Evolutionary conservation across 257 asterid genomes (phyloP).

Genomic region (Linderniella brevidens): DNA sequence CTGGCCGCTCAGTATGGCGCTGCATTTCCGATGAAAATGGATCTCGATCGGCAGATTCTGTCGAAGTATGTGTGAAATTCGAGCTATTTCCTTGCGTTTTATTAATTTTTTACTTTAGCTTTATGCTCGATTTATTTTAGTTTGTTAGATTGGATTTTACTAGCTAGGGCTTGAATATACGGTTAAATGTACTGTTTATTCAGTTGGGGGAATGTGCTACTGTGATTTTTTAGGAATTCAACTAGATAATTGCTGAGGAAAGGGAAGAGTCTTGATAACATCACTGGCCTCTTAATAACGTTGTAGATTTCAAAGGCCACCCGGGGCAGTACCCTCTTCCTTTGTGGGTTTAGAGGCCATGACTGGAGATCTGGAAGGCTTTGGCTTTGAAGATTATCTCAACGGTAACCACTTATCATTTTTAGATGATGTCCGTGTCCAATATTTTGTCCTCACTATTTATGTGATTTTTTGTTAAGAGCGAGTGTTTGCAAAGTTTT

Average conservation of each 20-base stretch:
- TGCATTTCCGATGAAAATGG: conserved; percentile 42
- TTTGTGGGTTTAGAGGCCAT: conserved; percentile 47
- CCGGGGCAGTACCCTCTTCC: conserved; percentile 54
- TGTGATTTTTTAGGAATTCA: too few relatives aligned
- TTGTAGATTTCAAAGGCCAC: conserved; percentile 54
- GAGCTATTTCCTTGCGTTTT: not conserved
- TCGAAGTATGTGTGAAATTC: conserved; percentile 15
- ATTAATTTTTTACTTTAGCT: not conserved
- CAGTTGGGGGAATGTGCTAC: too few relatives aligned
- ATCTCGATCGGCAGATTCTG: conserved; percentile 37
- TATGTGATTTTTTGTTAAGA: not conserved
- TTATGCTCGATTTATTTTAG: not conserved
- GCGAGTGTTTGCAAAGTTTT: not conserved
- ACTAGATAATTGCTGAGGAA: too few relatives aligned
- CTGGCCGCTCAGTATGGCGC: conserved; percentile 25
- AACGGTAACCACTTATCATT: conserved; percentile 24
- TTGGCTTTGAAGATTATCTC: conserved; percentile 58
- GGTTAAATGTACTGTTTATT: too few relatives aligned
- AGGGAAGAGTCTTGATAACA: too few relatives aligned
- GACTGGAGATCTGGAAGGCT: conserved; percentile 43
- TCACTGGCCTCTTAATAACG: not conserved
- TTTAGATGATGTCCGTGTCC: not conserved
- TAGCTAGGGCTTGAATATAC: conserved; percentile 6
- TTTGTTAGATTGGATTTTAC: not conserved
- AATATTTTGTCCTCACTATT: not conserved